Percentiles rank a stretch among this genome's conserved stretches.
Evolutionary conservation across 345 rosid genomes (phyloP).

Genomic region (Citrus medica): DNA sequence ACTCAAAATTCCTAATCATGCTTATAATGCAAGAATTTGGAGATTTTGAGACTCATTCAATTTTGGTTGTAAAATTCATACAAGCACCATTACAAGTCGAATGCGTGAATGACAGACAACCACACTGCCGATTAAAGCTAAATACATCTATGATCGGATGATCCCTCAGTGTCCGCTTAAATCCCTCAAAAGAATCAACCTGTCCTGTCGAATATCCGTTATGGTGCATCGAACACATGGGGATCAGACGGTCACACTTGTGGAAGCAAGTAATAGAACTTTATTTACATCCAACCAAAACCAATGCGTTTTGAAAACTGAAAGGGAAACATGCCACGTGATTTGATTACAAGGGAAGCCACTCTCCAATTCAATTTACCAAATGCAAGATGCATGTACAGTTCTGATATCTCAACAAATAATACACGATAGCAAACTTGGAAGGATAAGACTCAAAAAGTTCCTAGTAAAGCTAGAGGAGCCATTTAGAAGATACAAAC

Average conservation of each 20-base stretch:
- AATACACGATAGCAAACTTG: constrained; percentile 6
- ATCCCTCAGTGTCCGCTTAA: no score
- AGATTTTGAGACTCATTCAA: not conserved
- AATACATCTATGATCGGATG: not conserved
- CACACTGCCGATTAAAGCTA: not conserved
- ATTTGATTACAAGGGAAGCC: constrained; percentile 25
- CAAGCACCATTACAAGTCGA: no score
- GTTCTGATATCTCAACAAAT: constrained; percentile 1
- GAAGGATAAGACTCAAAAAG: not conserved
- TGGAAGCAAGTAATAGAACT: not conserved
- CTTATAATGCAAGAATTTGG: not conserved
- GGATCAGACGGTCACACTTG: not conserved
- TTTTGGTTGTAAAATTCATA: no score
- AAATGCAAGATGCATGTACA: constrained; percentile 24
- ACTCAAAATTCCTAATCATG: not conserved
- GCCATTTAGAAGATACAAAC: constrained; percentile 25
- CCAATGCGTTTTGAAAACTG: not conserved
- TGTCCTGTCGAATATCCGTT: not conserved
- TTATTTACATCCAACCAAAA: constrained; percentile 1
- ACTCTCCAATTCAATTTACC: constrained; percentile 15
- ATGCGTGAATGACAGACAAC: not conserved
- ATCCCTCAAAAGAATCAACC: no score
- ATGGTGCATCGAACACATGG: not conserved
- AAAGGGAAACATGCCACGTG: not conserved
- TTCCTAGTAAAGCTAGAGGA: constrained; percentile 14